phyloP scores from a whole-genome alignment of 2,329 filamentous ascomycete species.

The Orbilia quercus region DNA sequence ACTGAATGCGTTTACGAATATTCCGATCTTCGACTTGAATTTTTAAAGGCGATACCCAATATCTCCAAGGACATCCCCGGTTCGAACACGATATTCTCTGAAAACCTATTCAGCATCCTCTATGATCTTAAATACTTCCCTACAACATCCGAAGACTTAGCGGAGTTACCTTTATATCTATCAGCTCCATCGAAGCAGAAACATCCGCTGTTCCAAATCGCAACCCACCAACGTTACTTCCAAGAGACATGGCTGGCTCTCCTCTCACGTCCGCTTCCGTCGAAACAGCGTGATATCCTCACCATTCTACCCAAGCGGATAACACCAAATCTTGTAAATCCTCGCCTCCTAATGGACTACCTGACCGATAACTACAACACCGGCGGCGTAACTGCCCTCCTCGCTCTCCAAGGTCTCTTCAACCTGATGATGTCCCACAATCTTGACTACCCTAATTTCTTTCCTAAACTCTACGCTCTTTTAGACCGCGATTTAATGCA shows the following conservation, averaged over 20 bases:
- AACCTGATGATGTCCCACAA: conserved; percentile 94
- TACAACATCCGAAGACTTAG: conserved; percentile 42
- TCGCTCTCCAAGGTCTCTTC: conserved; percentile 92
- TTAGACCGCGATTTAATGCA: conserved; percentile 87
- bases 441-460: conserved; percentile 95
- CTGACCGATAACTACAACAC: conserved; percentile 91
- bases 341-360: conserved; percentile 94
- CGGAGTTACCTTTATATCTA: conserved; percentile 60
- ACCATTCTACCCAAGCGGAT: conserved; percentile 80
- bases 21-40: conserved; percentile 86
- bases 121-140: conserved; percentile 45
- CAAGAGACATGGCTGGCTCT: conserved; percentile 88
- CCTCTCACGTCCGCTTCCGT: conserved; percentile 74
- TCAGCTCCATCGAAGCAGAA: conserved; percentile 74
- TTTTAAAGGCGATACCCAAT: conserved; percentile 70
- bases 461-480: conserved; percentile 90
- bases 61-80: conserved; percentile 74
- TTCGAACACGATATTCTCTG: conserved; percentile 72
- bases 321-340: conserved; percentile 87
- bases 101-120: conserved; percentile 71
- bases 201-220: conserved; percentile 73
- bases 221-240: conserved; percentile 78
- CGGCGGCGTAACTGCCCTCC: conserved; percentile 84
- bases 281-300: conserved; percentile 83
- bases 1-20: conserved; percentile 81